Evolutionary conservation across 768 basidiomycete species (phyloP).

Genomic region (Termitomyces sp.): DNA sequence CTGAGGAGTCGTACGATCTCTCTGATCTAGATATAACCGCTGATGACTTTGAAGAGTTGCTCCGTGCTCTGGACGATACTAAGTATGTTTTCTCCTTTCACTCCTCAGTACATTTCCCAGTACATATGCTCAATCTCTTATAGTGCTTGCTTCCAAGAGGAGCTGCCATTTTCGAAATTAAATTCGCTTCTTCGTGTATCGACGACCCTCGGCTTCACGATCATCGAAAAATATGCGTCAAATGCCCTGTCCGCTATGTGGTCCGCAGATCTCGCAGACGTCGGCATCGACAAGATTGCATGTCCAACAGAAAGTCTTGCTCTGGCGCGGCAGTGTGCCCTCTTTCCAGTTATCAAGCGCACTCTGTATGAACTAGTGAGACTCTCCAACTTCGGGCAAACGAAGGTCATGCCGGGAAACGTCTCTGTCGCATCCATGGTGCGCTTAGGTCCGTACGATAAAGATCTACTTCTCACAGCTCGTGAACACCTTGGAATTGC

Average conservation of each 20-base stretch:
- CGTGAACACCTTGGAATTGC: slow-evolving; percentile 16
- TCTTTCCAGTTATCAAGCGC: slow-evolving; percentile 26
- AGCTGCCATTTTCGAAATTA: slow-evolving; percentile 23
- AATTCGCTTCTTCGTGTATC: slow-evolving; percentile 31
- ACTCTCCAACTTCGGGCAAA: slow-evolving; percentile 22
- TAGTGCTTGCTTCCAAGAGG: slow-evolving; percentile 13
- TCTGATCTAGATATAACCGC: slow-evolving; percentile 6
- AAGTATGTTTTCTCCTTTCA: slow-evolving; percentile 20
- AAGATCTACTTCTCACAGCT: slow-evolving; percentile 9
- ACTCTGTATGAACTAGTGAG: slow-evolving; percentile 36
- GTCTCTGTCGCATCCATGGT: not conserved
- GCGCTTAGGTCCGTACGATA: slow-evolving; percentile 1
- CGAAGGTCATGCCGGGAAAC: not conserved
- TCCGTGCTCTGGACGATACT: slow-evolving; percentile 25
- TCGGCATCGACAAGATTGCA: slow-evolving; percentile 15
- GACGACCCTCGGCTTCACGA: slow-evolving; percentile 25
- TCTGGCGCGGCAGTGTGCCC: slow-evolving; percentile 25
- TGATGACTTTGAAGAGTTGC: slow-evolving; percentile 27
- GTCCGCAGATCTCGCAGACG: slow-evolving; percentile 21
- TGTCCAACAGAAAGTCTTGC: slow-evolving; percentile 25
- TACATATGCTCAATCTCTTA: not conserved
- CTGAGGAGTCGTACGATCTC: slow-evolving; percentile 1
- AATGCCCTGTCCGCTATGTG: slow-evolving; percentile 26
- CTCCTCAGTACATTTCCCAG: not conserved
- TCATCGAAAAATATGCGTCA: slow-evolving; percentile 24